A percentile compares a stretch with the other conserved stretches of the same genome.
Conservation (phyloP, 2,329 filamentous ascomycete genomes). For the Fusarium sp. region DNA sequence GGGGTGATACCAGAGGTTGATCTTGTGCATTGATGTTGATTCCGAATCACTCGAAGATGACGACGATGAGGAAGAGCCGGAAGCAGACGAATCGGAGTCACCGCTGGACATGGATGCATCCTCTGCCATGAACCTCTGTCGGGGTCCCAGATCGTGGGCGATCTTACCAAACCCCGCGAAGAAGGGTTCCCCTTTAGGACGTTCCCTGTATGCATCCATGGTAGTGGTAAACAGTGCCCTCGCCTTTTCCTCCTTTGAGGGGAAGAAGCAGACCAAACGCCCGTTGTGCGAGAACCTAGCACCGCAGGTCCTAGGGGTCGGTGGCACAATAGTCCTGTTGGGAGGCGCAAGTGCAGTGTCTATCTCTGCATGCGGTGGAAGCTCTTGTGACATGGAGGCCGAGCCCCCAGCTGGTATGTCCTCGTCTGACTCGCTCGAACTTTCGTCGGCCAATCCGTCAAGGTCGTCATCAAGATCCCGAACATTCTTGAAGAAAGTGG, state of each 20-base stretch:
- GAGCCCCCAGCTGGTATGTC: slow-evolving; percentile 61
- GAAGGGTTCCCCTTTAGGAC: slow-evolving; percentile 61
- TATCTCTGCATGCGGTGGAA: slow-evolving; percentile 61
- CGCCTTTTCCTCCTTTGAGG: slow-evolving; percentile 69
- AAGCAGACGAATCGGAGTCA: slow-evolving; percentile 59
- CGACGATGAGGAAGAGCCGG: slow-evolving; percentile 58
- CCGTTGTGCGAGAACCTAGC: slow-evolving; percentile 69
- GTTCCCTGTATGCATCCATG: slow-evolving; percentile 56
- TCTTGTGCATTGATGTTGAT: slow-evolving; percentile 67
- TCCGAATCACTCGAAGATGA: slow-evolving; percentile 68
- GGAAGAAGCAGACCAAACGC: slow-evolving; percentile 71
- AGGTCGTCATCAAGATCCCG: slow-evolving; percentile 67
- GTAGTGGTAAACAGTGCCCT: slow-evolving; percentile 58
- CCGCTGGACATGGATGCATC: slow-evolving; percentile 62
- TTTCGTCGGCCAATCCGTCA: slow-evolving; percentile 71
- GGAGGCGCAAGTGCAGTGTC: slow-evolving; percentile 61
- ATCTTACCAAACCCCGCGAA: slow-evolving; percentile 66
- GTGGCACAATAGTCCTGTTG: slow-evolving; percentile 62
- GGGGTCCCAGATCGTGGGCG: slow-evolving; percentile 59
- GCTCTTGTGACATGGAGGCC: slow-evolving; percentile 68
- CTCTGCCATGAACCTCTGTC: slow-evolving; percentile 57
- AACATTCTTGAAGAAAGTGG: slow-evolving; percentile 68
- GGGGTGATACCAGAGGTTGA: slow-evolving; percentile 64
- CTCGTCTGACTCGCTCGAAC: slow-evolving; percentile 81
- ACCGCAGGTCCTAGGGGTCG: slow-evolving; percentile 65